Conservation (phyloP, 805 yeast species). For the Zygotorulaspora danielsina region DNA sequence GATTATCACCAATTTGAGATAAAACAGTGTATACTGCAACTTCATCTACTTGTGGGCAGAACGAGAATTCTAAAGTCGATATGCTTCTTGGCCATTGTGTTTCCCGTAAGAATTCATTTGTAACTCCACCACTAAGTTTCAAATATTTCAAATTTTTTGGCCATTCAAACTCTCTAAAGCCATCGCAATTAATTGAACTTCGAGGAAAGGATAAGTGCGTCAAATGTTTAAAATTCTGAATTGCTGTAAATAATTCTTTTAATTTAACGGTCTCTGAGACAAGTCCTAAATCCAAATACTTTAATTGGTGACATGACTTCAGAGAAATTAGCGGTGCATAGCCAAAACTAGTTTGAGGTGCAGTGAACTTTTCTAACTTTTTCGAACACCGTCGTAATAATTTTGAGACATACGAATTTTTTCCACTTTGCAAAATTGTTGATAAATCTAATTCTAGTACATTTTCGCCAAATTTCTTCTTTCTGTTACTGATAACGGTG, state of each 20-base stretch:
- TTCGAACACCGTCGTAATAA: conserved; percentile 71
- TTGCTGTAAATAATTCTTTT: conserved; percentile 71
- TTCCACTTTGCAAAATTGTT: conserved; percentile 81
- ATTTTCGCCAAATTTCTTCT: conserved; percentile 48
- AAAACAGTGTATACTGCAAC: conserved; percentile 60
- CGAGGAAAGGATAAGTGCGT: conserved; percentile 84
- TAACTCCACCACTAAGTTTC: conserved; percentile 83
- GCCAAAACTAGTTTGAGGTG: conserved; percentile 95
- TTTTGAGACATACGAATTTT: conserved; percentile 83
- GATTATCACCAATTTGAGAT: conserved; percentile 58
- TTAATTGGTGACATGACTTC: conserved; percentile 60
- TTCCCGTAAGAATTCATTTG: conserved; percentile 68
- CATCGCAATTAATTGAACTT: conserved; percentile 70
- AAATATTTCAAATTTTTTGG: conserved; percentile 70
- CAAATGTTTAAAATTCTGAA: conserved; percentile 54
- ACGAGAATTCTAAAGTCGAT: conserved; percentile 70
- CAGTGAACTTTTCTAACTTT: conserved; percentile 63
- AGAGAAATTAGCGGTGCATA: conserved; percentile 81
- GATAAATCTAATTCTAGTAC: conserved; percentile 71
- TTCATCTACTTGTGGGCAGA: conserved; percentile 75
- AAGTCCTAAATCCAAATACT: conserved; percentile 68
- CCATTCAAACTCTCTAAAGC: conserved; percentile 52
- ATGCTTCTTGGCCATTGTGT: conserved; percentile 73
- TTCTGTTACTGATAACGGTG: conserved; percentile 47
- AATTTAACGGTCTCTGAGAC: conserved; percentile 90